Conservation (phyloP, 1,139 yeast species). For the Cylindricascospora bacillispora region DNA sequence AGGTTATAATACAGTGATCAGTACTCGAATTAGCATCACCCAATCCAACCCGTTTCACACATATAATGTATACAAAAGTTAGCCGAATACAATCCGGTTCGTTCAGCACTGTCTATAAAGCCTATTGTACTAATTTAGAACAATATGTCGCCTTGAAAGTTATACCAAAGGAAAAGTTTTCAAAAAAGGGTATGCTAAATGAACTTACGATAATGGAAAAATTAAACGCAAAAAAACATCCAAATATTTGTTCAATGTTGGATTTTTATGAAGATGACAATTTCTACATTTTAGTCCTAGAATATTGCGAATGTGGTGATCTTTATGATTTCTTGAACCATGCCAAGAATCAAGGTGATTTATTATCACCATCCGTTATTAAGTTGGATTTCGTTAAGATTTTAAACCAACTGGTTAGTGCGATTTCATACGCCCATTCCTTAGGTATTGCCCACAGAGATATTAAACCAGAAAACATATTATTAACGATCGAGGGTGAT, state of each 20-base stretch:
- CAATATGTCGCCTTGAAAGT: constrained; percentile 22
- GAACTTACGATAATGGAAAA: constrained; percentile 16
- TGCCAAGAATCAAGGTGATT: constrained; percentile 11
- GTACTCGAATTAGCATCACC: too few species aligned
- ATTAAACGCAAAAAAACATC: constrained; percentile 10
- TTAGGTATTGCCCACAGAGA: constrained; percentile 71
- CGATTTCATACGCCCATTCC: constrained; percentile 59
- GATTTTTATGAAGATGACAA: constrained; percentile 54
- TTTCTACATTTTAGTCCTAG: constrained; percentile 50
- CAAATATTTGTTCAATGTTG: constrained; percentile 44
- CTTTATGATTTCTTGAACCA: constrained; percentile 54
- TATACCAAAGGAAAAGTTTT: constrained; percentile 13
- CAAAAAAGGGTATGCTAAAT: constrained; percentile 10
- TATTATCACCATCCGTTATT: constrained; percentile 33
- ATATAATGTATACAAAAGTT: constrained; percentile 11
- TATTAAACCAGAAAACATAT: constrained; percentile 75
- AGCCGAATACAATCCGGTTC: constrained; percentile 15
- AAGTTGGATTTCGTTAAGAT: constrained; percentile 31
- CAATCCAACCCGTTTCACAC: too few species aligned
- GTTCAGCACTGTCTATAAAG: constrained; percentile 18
- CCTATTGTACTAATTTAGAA: constrained; percentile 8
- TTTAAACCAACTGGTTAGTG: constrained; percentile 58
- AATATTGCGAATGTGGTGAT: constrained; percentile 80
- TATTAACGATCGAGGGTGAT: constrained; percentile 53
- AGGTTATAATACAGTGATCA: too few species aligned